These are phyloP conservation scores for Blastobotrys attinorum DNA, from an alignment of 805 yeast species.

Conservation along the genomic window DNA sequence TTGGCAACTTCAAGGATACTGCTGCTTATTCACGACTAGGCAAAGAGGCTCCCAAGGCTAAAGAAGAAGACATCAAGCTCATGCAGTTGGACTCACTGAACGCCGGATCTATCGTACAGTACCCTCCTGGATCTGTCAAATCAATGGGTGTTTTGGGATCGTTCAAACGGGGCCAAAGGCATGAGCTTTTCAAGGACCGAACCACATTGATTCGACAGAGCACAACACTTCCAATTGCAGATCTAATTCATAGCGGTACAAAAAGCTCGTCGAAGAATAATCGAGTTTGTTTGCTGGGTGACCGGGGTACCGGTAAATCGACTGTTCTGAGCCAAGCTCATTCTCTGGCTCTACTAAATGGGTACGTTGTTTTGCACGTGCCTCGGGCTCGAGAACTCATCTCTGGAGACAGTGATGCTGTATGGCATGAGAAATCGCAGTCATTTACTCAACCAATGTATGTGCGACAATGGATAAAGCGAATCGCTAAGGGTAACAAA, in stretches of 20 bases:
- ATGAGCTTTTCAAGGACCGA: slow-evolving; percentile 57
- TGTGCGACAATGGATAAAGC: slow-evolving; percentile 50
- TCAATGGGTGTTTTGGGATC: slow-evolving; percentile 49
- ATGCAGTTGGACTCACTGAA: slow-evolving; percentile 3
- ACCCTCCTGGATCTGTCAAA: slow-evolving; percentile 34
- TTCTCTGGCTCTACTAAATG: slow-evolving; percentile 39
- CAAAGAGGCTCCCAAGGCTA: slow-evolving; percentile 7
- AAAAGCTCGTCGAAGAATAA: slow-evolving; percentile 31
- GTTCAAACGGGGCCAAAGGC: slow-evolving; percentile 59
- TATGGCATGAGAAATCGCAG: slow-evolving; percentile 40
- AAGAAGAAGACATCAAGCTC: slow-evolving; percentile 1
- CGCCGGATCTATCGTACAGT: slow-evolving; percentile 23
- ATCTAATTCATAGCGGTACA: slow-evolving; percentile 33
- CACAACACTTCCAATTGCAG: slow-evolving; percentile 38
- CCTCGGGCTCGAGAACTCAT: slow-evolving; percentile 52
- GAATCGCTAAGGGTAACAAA: slow-evolving; percentile 41
- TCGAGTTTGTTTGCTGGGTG: slow-evolving; percentile 55
- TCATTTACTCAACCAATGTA: slow-evolving; percentile 74
- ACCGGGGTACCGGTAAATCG: slow-evolving; percentile 73
- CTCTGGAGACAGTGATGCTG: slow-evolving; percentile 70
- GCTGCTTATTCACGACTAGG: slow-evolving; percentile 12
- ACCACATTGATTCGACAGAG: slow-evolving; percentile 48
- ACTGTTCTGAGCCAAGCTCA: slow-evolving; percentile 63
- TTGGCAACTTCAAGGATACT: slow-evolving; percentile 12
- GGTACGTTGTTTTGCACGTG: slow-evolving; percentile 49